A percentile compares a stretch with the other conserved stretches of the same genome.
These are phyloP conservation scores for Monascus purpureus DNA, from an alignment of 495 filamentous ascomycete genomes.

Conservation along the genomic window DNA sequence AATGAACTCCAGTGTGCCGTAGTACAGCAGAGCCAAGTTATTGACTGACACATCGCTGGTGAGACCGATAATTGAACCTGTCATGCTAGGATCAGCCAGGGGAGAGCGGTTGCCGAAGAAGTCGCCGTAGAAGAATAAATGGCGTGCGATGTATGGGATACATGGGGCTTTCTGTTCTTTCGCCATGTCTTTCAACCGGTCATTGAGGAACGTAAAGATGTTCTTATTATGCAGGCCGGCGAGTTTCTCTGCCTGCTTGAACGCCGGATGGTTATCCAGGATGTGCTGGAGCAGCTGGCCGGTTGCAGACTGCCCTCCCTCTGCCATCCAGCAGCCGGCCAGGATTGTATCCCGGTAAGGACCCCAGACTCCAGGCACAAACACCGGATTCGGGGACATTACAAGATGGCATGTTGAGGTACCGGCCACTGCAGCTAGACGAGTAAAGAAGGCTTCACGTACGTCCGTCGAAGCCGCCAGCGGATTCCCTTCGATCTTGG, in stretches of 20 bases:
- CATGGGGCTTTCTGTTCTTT: slow-evolving; percentile 52
- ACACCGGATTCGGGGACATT: slow-evolving; percentile 83
- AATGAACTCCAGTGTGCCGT: slow-evolving; percentile 91
- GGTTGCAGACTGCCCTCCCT: slow-evolving; percentile 91
- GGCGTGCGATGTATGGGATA: slow-evolving; percentile 72
- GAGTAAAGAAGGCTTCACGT: slow-evolving; percentile 77
- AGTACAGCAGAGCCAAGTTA: slow-evolving; percentile 80
- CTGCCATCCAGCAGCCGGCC: slow-evolving; percentile 86
- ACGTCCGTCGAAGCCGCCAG: slow-evolving; percentile 53
- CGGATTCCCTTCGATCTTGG: slow-evolving; percentile 63
- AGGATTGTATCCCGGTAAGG: slow-evolving; percentile 90
- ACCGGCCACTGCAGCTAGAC: slow-evolving; percentile 84
- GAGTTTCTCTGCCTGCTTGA: slow-evolving; percentile 58
- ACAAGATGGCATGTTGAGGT: slow-evolving; percentile 95
- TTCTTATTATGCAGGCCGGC: slow-evolving; percentile 66
- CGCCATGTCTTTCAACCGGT: slow-evolving; percentile 65
- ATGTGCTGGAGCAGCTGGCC: slow-evolving; percentile 90
- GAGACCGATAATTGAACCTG: slow-evolving; percentile 72
- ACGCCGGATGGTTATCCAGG: slow-evolving; percentile 83
- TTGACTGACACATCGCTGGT: slow-evolving; percentile 74
- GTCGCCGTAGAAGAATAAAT: slow-evolving; percentile 97
- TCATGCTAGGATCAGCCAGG: slow-evolving; percentile 84
- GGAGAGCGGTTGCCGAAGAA: slow-evolving; percentile 96
- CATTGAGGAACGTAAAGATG: slow-evolving; percentile 89
- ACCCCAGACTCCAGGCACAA: slow-evolving; percentile 91